phyloP scores from a whole-genome alignment of 441 rosid species.

The Breynia disticha region DNA sequence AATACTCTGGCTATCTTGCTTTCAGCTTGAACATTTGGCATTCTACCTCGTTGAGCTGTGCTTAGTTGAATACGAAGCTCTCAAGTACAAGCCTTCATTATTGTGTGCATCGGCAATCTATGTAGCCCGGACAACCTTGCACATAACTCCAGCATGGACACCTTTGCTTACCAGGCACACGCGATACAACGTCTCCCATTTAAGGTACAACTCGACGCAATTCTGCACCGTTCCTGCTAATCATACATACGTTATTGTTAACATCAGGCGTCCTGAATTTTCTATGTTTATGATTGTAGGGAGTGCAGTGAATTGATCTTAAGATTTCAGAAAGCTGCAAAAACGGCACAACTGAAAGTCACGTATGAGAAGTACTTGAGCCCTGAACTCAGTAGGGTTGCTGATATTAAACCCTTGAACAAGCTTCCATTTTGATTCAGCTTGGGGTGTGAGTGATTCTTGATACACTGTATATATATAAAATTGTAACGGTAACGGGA shows the following conservation, averaged over 20 bases:
- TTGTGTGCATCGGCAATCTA: constrained; percentile 87
- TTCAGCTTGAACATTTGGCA: constrained; percentile 79
- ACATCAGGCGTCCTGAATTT: neutral
- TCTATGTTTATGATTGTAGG: constrained; percentile 27
- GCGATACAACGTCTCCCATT: constrained; percentile 44
- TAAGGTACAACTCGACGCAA: constrained; percentile 34
- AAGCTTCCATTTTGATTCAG: constrained; percentile 32
- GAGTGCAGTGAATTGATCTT: constrained; percentile 73
- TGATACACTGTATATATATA: constrained; percentile 8
- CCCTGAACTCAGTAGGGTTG: constrained; percentile 38
- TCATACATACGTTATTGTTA: too few species aligned
- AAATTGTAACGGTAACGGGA: neutral
- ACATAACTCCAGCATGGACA: constrained; percentile 65
- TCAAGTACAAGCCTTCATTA: constrained; percentile 68
- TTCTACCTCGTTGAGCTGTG: constrained; percentile 79
- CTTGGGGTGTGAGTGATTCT: constrained; percentile 1
- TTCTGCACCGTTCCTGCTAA: neutral
- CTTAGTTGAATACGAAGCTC: constrained; percentile 72
- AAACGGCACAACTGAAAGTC: constrained; percentile 48
- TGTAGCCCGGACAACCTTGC: constrained; percentile 66
- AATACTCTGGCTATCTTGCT: constrained; percentile 9
- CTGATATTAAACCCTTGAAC: constrained; percentile 56
- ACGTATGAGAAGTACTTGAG: constrained; percentile 65
- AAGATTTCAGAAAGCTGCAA: constrained; percentile 60
- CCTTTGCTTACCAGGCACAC: constrained; percentile 54